Base-by-base conservation (phyloP, 441 rosid species). In the Bruguiera hainesii region DNA sequence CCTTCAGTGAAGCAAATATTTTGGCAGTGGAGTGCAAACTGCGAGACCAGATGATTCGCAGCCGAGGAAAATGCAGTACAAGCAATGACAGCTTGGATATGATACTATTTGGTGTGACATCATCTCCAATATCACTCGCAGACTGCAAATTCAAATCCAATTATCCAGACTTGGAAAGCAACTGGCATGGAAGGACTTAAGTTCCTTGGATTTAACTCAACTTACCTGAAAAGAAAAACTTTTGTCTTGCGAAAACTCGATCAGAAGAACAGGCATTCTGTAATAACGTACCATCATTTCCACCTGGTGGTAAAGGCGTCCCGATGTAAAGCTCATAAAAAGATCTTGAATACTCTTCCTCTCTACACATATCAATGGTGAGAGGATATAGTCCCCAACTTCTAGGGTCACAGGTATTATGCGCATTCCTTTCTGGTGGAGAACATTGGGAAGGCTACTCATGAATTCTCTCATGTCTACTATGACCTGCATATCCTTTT, bases 391-490 rank as follows among this genome's bases (percentile, higher is more conserved):
- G 74, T 95, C 98, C 15, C 98, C 98, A 21, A 95, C 96, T 76
- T 95, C 98, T 78, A 91, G 76, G 62, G 92, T 87, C 63, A 95
- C 91, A 1, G 96, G 99, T 75, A 88, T 84, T 72, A 92, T 85
- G 65, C 83, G 86, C 93, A 90, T 90, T 60, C 98, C 97, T 79
- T 87, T 92, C 79, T 83, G 98, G 76, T 95, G 97, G 73, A 95
- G 97, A 73, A 95, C 97, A 79, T 92, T 95, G 15, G 99, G 99
- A 62, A 95, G 89, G 81, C 98, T 95, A 82, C 99, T 95, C 98
- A 95, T 95, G 78, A 95, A 95, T 84, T 91, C 99, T 76, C 99
- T 92, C 96, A 92, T 89, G 75, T 92, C 99, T 75, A 95, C 99
- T 76, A 92, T 86, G 72, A 92, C 88, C 98, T 89, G 97, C 75